Conservation (phyloP, 2,329 filamentous ascomycete genomes). For the Claviceps sp. region DNA sequence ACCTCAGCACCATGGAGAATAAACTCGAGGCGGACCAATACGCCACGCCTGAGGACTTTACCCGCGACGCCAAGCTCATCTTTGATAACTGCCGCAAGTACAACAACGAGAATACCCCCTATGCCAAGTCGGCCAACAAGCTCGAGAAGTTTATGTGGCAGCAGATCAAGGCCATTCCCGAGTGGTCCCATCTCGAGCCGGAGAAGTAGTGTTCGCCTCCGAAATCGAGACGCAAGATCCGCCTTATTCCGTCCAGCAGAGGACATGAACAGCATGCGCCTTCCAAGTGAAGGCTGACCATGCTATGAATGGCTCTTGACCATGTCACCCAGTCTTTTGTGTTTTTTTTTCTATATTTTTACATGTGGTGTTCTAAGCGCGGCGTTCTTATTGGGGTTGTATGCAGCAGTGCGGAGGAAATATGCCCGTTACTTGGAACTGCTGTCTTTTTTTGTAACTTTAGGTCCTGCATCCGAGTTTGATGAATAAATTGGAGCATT, state of each 20-base stretch:
- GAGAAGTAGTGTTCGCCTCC: conserved; percentile 23
- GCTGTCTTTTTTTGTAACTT: no score
- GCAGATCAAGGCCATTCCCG: conserved; percentile 80
- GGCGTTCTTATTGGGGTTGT: neutral
- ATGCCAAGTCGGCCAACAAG: conserved; percentile 89
- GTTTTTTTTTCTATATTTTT: neutral
- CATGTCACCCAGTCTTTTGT: neutral
- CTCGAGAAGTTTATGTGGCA: conserved; percentile 92
- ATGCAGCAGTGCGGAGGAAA: neutral
- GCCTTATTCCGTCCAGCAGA: neutral
- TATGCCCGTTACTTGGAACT: no score
- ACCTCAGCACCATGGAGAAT: conserved; percentile 86
- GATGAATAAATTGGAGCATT: no score
- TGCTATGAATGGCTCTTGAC: no score
- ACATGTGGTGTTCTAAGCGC: neutral
- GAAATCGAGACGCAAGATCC: conserved; percentile 4
- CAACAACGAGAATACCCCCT: conserved; percentile 90
- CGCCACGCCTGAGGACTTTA: conserved; percentile 80
- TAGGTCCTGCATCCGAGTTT: no score
- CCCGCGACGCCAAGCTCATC: conserved; percentile 74
- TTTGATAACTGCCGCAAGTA: conserved; percentile 93
- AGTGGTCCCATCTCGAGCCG: conserved; percentile 62
- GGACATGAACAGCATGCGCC: neutral
- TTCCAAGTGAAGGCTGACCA: neutral
- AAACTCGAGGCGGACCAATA: conserved; percentile 82